Base-by-base conservation (phyloP, 805 yeast species). In the Sungouiella blattae region DNA sequence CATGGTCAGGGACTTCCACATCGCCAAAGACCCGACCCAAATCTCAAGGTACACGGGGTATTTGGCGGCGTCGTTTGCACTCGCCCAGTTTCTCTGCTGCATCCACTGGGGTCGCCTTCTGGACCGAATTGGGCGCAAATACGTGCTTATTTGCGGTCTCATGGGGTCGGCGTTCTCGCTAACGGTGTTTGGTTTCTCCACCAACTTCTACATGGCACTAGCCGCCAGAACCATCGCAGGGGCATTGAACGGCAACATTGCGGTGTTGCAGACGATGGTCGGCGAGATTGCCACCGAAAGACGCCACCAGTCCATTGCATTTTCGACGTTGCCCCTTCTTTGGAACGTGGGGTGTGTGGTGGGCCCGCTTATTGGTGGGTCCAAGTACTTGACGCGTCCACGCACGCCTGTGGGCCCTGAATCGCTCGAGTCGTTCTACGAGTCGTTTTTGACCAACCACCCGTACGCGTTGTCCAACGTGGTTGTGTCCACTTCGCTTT, bases 401-500 rank as follows among this genome's bases (percentile, higher is more conserved):
- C 40, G 30, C 20, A 15, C 26, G 14, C 36, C 40, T 18, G 5
- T 15, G 11, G 12, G 12, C 23, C 15, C 32, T 18, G 3, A 11
- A 13, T 3, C 23, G 7, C 11, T 22, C 26, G 26, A 9, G 13
- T 18, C 18, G 17, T 6, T 42, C 15, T 57, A 64, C 39, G 62
- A 61, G 16, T 28, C 30, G 9, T 62, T 66, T 33, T 35, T 63
- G 12, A 39, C 47, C 11, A 50, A 46, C 13, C 46, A 59, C 36
- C 71, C 71, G 4, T 66, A 66, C 33, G 70, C 71, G 0, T 47
- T 64, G 26, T 60, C 69, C 11, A 65, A 64, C 39, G 43, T 66
- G 2, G 63, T 57, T 5, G 69, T 65, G 17, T 52, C 63, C 3
- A 11, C 32, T 2, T 49, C 60, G 18, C 45, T 63, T 18, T 34